Evolutionary conservation across 177 flowering plant species (phyloP), one percentile per base, ranked within the genome.

Genomic region (Vitis hybrid): DNA sequence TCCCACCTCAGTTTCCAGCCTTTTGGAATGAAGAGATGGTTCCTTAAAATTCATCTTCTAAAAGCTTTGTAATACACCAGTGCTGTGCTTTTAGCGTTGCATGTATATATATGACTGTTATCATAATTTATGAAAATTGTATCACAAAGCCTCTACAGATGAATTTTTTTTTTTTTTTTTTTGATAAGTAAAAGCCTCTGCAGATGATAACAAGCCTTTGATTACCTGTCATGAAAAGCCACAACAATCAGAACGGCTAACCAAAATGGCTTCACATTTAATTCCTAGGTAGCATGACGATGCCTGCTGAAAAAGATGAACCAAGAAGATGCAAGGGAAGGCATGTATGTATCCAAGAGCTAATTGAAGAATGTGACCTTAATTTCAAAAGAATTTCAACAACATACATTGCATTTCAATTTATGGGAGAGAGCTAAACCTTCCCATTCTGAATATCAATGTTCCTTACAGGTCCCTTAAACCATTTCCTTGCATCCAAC

Each of bases 401-500:
- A 62, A 6, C 10, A 60, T 12, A 24, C 7, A 27, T 35, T 0
- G 50, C 0, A 1, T 32, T 62, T 6, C 1, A 11, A 62, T 9
- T n/a, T 30, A 13, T 40, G 13, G 40, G 5, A 9, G 10, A 4
- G 57, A 13, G 4, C 72, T 70, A 82, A 52, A 63, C 74, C 70
- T 77, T 70, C 24, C 70, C 82, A 67, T 76, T 80, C 3, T 56
- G 75, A 56, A 3, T n/a, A 61, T 84, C 89, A 30, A 89, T 76
- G 69, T 88, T 87, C 78, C 91, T 81, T 64, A 90, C 88, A 58
- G 92, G 91, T 30, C 89, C 92, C 65, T 80, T 85, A 73, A 90
- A 90, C 94, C 94, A 90, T 70, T 64, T 81, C 69, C 89, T 83
- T 11, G 94, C 94, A 82, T 85, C 89, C 35, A 87, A 51, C 7